Evolutionary conservation across 2,329 filamentous ascomycete genomes (phyloP).

Genomic region (Ophiostoma ulmi): DNA sequence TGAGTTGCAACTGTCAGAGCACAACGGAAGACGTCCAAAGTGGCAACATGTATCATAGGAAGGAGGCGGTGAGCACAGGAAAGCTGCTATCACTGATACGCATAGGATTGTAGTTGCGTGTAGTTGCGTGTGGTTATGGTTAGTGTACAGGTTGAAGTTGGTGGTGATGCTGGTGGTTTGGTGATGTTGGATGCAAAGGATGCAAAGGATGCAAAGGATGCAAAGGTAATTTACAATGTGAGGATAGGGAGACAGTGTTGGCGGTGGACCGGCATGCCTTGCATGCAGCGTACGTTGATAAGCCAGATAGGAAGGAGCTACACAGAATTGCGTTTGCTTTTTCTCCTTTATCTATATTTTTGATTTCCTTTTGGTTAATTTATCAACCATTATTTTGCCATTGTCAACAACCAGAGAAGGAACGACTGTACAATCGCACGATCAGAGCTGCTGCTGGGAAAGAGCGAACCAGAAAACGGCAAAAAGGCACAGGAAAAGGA

Average conservation of each 20-base stretch:
- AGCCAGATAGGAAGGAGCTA: conserved; percentile 1
- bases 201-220: background rate
- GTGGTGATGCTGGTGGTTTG: background rate
- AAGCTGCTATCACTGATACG: background rate
- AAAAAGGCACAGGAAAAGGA: background rate
- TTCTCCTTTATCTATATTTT: background rate
- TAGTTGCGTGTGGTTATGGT: background rate
- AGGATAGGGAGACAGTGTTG: background rate
- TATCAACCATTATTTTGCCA: background rate
- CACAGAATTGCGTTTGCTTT: background rate
- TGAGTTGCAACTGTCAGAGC: background rate
- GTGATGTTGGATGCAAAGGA: background rate
- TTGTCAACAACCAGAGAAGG: background rate
- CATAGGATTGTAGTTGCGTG: background rate
- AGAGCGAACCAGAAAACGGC: background rate
- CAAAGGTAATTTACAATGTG: background rate
- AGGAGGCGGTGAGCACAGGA: background rate
- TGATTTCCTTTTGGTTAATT: background rate
- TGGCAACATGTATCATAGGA: background rate
- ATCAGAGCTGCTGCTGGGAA: background rate
- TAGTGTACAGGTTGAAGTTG: background rate
- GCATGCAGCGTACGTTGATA: background rate
- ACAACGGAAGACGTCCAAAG: background rate
- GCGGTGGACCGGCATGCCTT: background rate
- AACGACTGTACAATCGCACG: conserved; percentile 1